phyloP scores from a whole-genome alignment of 495 filamentous ascomycete genomes.

The Penicillium flavigenum region DNA sequence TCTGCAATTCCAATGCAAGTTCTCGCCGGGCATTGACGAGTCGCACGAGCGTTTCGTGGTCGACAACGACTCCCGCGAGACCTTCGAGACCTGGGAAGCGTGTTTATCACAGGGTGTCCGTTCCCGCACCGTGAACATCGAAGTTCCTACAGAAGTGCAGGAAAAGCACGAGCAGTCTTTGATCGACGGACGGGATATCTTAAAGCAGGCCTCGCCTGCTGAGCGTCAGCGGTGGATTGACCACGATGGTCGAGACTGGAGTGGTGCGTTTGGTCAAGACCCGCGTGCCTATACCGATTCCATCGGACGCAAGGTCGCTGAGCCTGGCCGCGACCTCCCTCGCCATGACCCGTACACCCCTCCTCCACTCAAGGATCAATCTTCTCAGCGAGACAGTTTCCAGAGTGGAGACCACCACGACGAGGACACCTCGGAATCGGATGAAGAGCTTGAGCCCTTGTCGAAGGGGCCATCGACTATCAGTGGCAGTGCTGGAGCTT shows the following conservation, averaged over 20 bases:
- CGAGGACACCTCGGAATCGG: constrained; percentile 13
- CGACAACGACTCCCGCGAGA: constrained; percentile 87
- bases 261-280: constrained; percentile 75
- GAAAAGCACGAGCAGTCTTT: constrained; percentile 78
- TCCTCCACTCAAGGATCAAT: constrained; percentile 42
- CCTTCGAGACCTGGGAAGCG: constrained; percentile 91
- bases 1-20: constrained; percentile 71
- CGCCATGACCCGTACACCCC: constrained; percentile 58
- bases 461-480: constrained; percentile 23
- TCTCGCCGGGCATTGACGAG: constrained; percentile 87
- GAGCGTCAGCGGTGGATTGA: constrained; percentile 77
- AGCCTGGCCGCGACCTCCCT: constrained; percentile 55
- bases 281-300: constrained; percentile 55
- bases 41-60: constrained; percentile 80
- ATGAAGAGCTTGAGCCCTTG: constrained; percentile 15
- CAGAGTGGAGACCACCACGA: constrained; percentile 1
- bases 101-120: constrained; percentile 84
- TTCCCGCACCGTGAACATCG: constrained; percentile 59
- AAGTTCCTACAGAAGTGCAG: constrained; percentile 64
- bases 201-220: constrained; percentile 63
- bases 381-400: constrained; percentile 2
- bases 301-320: constrained; percentile 50
- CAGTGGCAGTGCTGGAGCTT: constrained; percentile 10
- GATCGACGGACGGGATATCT: constrained; percentile 72
- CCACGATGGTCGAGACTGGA: constrained; percentile 83